Percentiles rank a stretch among this genome's conserved stretches.
phyloP scores from a whole-genome alignment of 306 rosid species.

The Fragaria ananassa region DNA sequence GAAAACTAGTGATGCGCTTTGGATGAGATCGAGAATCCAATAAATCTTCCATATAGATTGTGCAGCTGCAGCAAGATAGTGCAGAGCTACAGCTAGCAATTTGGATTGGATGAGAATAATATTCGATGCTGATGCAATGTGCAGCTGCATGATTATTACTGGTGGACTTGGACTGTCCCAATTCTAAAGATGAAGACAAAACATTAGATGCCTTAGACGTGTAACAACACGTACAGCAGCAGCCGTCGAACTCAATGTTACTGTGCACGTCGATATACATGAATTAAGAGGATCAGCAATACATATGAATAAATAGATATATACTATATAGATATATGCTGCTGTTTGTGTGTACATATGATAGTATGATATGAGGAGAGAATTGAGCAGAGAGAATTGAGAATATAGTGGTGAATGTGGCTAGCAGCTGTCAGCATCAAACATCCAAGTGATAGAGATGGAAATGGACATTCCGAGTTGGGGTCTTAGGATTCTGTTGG shows the following conservation, averaged over 20 bases:
- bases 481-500: slow-evolving; percentile 12
- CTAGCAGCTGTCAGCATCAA: slow-evolving; percentile 28
- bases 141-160: not conserved
- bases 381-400: not conserved
- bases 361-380: not conserved
- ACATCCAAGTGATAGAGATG: not conserved
- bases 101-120: not conserved
- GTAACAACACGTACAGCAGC: slow-evolving; percentile 14
- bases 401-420: not conserved
- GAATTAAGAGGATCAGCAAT: not conserved
- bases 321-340: not conserved
- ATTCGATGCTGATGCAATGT: slow-evolving; percentile 4
- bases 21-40: not conserved
- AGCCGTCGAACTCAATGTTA: slow-evolving; percentile 28
- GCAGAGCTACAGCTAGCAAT: slow-evolving; percentile 4
- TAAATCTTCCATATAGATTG: not conserved
- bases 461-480: slow-evolving; percentile 19
- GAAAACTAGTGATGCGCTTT: not conserved
- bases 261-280: not conserved
- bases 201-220: slow-evolving; percentile 27
- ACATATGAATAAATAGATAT: not conserved
- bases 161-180: slow-evolving; percentile 18
- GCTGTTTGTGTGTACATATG: not conserved
- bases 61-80: slow-evolving; percentile 1
- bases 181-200: slow-evolving; percentile 15